phyloP scores from a whole-genome alignment of 192 early-diverging fungal species.

The Podila verticillata region DNA sequence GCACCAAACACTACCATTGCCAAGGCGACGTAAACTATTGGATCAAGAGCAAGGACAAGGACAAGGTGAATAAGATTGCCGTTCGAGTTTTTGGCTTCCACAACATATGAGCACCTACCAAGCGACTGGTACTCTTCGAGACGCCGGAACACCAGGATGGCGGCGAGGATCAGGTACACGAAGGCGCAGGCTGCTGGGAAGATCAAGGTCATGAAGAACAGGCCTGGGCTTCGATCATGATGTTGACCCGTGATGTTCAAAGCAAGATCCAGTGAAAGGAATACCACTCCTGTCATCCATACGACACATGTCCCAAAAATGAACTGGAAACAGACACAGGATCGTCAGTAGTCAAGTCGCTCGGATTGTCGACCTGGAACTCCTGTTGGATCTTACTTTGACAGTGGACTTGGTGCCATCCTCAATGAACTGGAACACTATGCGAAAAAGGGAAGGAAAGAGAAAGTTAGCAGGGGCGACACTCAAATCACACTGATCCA shows the following conservation, averaged over 20 bases:
- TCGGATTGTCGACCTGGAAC: background rate
- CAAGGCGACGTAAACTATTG: conserved; percentile 11
- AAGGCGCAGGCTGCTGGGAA: conserved; percentile 13
- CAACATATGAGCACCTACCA: background rate
- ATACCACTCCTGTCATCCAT: conserved; percentile 6
- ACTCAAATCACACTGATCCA: no score
- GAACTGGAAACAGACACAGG: conserved; percentile 4
- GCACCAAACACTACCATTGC: conserved; percentile 8
- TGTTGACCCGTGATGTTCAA: conserved; percentile 16
- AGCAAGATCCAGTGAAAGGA: conserved; percentile 28
- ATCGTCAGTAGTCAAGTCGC: background rate
- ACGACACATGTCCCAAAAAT: conserved; percentile 18
- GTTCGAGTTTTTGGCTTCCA: no score
- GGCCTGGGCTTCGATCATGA: conserved; percentile 18
- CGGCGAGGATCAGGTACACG: conserved; percentile 13
- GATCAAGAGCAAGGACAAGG: background rate
- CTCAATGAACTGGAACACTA: conserved; percentile 43
- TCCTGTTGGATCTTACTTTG: conserved; percentile 2
- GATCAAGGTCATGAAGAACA: conserved; percentile 21
- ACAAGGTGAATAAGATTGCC: background rate
- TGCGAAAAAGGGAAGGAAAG: background rate
- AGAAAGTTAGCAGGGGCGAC: background rate
- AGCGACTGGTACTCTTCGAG: conserved; percentile 22
- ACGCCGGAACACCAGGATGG: conserved; percentile 16
- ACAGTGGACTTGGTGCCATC: conserved; percentile 24